Evolutionary conservation across 192 early-diverging fungal species (phyloP), one percentile per base, ranked within the genome.

Genomic region (Rhizophagus clarus): DNA sequence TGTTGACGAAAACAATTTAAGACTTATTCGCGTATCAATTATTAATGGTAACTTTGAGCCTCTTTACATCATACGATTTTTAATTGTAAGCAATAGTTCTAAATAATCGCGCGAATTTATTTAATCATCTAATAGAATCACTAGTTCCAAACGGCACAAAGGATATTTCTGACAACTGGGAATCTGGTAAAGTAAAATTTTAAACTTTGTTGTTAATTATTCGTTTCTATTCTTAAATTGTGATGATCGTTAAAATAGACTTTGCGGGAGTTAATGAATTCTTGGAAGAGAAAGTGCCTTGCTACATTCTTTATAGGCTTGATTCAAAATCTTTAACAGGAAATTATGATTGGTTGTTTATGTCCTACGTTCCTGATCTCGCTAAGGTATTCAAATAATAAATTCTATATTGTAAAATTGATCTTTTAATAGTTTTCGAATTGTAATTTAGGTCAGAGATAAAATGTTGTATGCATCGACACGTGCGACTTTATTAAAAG

Each of bases 401-500:
- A 22, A 11, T 28, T 17, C n/a, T 10, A 11, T 49, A 3, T 40
- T 73, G 2, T 29, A 20, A 29, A 51, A 74, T 24, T 22, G 4
- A 12, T 74, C 32, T 12, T 72, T 17, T 24, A 22, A 24, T 1
- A 37, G 9, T 49, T 28, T 15, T 28, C 45, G n/a, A 72, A 4
- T 45, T 72, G 4, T 28, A 51, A 29, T 17, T 31, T 78, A 81
- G n/a, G 82, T 97, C 34, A 88, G 97, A 29, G 93, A 95, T 72
- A 98, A 98, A 84, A 99, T 97, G 96, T 87, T 99, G 47, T 97
- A 97, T 80, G 96, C 97, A 14, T 91, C 96, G 8, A 91, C 94
- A 28, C 91, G 93, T 73, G 92, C 94, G 11, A 91, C 94, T 8
- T 82, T 97, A 71, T 85, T 88, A 22, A 95, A 93, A 83, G 89